Conservation (phyloP, 768 basidiomycete species). For the Chalciporus pseudorubinellus region DNA sequence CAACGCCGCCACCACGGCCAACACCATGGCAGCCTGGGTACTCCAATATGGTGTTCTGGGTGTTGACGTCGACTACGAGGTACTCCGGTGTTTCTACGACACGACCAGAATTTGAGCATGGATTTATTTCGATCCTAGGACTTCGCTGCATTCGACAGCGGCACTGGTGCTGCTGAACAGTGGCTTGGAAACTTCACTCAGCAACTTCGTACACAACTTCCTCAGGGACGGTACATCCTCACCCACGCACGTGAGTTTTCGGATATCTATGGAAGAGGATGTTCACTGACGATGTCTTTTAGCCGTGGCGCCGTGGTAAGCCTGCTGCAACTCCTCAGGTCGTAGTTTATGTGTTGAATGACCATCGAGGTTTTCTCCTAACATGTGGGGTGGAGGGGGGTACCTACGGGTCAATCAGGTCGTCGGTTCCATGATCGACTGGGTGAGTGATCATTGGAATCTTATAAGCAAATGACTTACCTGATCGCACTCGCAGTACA, state of each 20-base stretch:
- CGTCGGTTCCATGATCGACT: conserved; percentile 46
- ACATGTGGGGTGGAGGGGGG: conserved; percentile 38
- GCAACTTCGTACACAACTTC: conserved; percentile 30
- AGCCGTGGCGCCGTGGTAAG: conserved; percentile 45
- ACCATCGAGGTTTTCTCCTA: conserved; percentile 28
- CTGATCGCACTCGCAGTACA: no score
- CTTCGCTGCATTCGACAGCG: conserved; percentile 59
- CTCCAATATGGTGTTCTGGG: conserved; percentile 46
- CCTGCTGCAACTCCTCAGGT: no score
- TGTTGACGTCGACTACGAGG: conserved; percentile 54
- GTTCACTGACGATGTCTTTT: neutral
- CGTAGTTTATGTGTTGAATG: no score
- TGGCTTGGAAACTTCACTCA: conserved; percentile 35
- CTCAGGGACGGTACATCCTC: conserved; percentile 32
- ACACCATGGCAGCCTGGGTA: conserved; percentile 44
- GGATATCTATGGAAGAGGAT: neutral
- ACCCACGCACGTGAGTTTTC: conserved; percentile 36
- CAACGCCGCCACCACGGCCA: conserved; percentile 38
- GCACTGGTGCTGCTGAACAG: conserved; percentile 45
- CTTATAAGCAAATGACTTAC: no score
- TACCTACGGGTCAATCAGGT: conserved; percentile 37
- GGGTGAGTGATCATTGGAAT: no score
- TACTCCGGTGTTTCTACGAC: no score
- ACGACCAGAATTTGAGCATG: no score
- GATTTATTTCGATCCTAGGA: conserved; percentile 38